Evolutionary conservation across 805 yeast genomes (phyloP).

Genomic region (Komagataella pseudopastoris): DNA sequence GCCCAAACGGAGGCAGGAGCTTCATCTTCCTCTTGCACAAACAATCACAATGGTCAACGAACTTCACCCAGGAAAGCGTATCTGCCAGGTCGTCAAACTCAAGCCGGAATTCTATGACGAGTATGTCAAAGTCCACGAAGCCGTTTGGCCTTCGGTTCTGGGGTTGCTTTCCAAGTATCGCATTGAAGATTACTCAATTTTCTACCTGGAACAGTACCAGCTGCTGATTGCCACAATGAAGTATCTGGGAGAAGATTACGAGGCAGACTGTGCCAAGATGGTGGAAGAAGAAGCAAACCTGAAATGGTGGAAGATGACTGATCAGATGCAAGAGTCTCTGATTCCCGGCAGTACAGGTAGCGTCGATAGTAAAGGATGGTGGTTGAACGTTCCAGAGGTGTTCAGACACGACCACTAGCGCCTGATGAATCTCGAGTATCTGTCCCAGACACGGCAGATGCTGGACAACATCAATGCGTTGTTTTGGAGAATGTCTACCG

Average conservation of each 20-base stretch:
- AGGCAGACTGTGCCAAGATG: constrained; percentile 18
- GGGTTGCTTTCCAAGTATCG: constrained; percentile 19
- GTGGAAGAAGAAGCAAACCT: constrained; percentile 21
- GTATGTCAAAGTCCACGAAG: constrained; percentile 19
- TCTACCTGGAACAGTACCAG: constrained; percentile 17
- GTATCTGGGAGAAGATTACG: constrained; percentile 25
- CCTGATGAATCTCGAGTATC: background rate
- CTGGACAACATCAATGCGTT: background rate
- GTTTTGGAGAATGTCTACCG: background rate
- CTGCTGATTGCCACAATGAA: constrained; percentile 23
- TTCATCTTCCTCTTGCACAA: background rate
- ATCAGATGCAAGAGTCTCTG: constrained; percentile 23
- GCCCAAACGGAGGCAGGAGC: background rate
- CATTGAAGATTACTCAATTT: constrained; percentile 27
- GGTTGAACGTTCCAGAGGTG: constrained; percentile 23
- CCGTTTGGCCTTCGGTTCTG: constrained; percentile 19
- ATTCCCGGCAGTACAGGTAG: constrained; percentile 22
- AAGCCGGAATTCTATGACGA: constrained; percentile 23
- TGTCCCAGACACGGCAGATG: background rate
- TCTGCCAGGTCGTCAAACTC: constrained; percentile 24
- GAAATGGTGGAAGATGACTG: constrained; percentile 27
- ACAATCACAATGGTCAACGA: constrained; percentile 1
- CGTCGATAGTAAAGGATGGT: constrained; percentile 25
- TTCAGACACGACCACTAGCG: constrained; percentile 18
- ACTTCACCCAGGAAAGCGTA: constrained; percentile 21